phyloP scores from a whole-genome alignment of 1,284 basidiomycete species.

The Cryptococcus amylolentus region DNA sequence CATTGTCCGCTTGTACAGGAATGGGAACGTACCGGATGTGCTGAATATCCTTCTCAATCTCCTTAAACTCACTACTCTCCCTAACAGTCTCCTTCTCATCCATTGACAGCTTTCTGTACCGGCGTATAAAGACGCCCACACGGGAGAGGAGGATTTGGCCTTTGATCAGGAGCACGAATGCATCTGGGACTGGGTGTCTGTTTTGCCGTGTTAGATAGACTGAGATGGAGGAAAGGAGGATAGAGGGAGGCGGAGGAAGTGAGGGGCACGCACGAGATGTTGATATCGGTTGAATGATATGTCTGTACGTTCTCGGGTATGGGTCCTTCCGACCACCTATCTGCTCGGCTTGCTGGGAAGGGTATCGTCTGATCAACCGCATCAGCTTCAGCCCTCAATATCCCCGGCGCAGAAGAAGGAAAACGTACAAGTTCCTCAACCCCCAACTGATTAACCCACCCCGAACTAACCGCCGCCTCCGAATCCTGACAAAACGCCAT shows the following conservation, averaged over 20 bases:
- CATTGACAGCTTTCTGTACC: conserved; percentile 7
- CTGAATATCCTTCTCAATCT: conserved; percentile 27
- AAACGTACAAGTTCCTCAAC: conserved; percentile 37
- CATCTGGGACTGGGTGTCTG: conserved; percentile 39
- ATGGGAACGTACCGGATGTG: conserved; percentile 18
- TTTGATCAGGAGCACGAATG: conserved; percentile 35
- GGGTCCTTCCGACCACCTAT: conserved; percentile 3
- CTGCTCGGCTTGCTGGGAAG: conserved; percentile 19
- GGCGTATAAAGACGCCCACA: conserved; percentile 28
- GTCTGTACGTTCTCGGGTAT: conserved; percentile 37
- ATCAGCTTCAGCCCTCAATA: neutral
- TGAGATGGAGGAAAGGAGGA: neutral
- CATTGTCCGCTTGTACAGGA: no score
- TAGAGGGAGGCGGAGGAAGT: neutral
- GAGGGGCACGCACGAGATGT: conserved; percentile 18
- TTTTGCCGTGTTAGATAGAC: neutral
- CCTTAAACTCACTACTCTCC: conserved; percentile 22
- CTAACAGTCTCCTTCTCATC: conserved; percentile 6
- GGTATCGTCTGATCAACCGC: conserved; percentile 11
- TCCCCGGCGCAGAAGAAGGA: neutral
- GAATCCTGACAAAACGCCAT: conserved; percentile 21
- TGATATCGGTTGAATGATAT: conserved; percentile 29
- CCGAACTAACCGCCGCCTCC: conserved; percentile 21
- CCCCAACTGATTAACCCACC: conserved; percentile 29
- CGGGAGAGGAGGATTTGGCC: conserved; percentile 29